Conservation (phyloP, 1,284 basidiomycete species). For the Tranzscheliella williamsii region DNA sequence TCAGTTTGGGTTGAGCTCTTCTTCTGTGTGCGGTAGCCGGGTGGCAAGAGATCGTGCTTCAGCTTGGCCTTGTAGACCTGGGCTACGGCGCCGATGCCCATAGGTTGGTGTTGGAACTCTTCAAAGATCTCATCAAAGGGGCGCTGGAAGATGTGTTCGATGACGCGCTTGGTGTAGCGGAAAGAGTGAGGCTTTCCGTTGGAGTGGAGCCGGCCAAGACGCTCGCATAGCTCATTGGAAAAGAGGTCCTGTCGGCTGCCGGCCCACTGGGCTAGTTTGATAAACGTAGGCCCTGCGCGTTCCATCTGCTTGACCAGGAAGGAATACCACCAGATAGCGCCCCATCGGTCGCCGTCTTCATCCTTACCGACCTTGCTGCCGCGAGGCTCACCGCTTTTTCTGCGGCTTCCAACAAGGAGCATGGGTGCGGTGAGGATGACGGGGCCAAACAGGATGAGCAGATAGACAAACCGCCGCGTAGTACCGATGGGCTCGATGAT, state of each 20-base stretch:
- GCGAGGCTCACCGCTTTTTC: conserved; percentile 39
- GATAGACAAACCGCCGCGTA: conserved; percentile 77
- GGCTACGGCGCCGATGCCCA: conserved; percentile 97
- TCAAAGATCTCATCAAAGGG: conserved; percentile 87
- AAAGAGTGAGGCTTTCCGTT: conserved; percentile 82
- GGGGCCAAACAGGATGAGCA: conserved; percentile 82
- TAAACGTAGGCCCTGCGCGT: conserved; percentile 92
- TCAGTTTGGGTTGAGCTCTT: conserved; percentile 13
- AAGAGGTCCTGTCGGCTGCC: conserved; percentile 93
- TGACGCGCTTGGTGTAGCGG: conserved; percentile 76
- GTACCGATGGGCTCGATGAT: conserved; percentile 88
- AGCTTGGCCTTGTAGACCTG: conserved; percentile 89
- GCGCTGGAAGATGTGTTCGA: conserved; percentile 76
- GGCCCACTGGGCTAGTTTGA: conserved; percentile 99
- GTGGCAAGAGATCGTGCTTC: conserved; percentile 77
- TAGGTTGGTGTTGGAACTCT: conserved; percentile 81
- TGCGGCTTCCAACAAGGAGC: conserved; percentile 70
- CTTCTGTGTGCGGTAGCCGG: conserved; percentile 59
- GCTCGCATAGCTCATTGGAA: conserved; percentile 84
- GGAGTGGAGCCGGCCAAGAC: conserved; percentile 85
- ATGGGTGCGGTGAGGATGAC: conserved; percentile 84
- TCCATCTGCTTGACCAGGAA: conserved; percentile 89
- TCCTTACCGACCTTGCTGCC: conserved; percentile 32
- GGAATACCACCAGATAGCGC: conserved; percentile 81
- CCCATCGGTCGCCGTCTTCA: conserved; percentile 51